Conservation (phyloP, 345 rosid species). For the Cochlearia excelsa region DNA sequence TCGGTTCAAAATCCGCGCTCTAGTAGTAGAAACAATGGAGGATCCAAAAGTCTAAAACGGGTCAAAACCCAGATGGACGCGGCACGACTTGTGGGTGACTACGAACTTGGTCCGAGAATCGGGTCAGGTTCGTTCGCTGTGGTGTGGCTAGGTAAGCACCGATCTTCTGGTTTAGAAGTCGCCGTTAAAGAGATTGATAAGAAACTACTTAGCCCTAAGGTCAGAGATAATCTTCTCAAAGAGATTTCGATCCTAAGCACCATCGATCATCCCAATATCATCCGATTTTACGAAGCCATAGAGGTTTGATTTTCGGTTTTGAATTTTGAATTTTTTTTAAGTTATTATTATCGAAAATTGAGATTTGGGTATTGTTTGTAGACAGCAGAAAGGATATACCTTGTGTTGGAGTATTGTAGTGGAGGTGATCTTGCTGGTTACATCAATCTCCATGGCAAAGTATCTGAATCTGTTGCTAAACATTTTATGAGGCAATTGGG, state of each 20-base stretch:
- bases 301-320: slow-evolving; percentile 35
- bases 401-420: slow-evolving; percentile 78
- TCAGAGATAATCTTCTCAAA: slow-evolving; percentile 60
- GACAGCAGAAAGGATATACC: slow-evolving; percentile 61
- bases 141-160: slow-evolving; percentile 65
- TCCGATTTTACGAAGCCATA: slow-evolving; percentile 48
- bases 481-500: slow-evolving; percentile 83
- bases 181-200: slow-evolving; percentile 80
- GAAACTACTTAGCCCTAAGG: slow-evolving; percentile 56
- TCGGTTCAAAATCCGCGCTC: neutral
- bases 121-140: slow-evolving; percentile 82
- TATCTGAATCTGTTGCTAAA: slow-evolving; percentile 62
- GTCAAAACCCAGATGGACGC: slow-evolving; percentile 47
- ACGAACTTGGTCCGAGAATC: slow-evolving; percentile 59
- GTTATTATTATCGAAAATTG: too few species aligned
- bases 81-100: slow-evolving; percentile 53
- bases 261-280: slow-evolving; percentile 67
- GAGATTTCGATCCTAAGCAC: slow-evolving; percentile 79
- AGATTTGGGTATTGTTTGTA: slow-evolving; percentile 23
- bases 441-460: slow-evolving; percentile 59
- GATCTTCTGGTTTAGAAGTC: slow-evolving; percentile 49
- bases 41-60: slow-evolving; percentile 26
- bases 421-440: slow-evolving; percentile 84
- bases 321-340: neutral
- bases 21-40: slow-evolving; percentile 31